These are phyloP conservation scores for Vigna reflexopilosa DNA, from an alignment of 306 rosid genomes.

Conservation along the genomic window DNA sequence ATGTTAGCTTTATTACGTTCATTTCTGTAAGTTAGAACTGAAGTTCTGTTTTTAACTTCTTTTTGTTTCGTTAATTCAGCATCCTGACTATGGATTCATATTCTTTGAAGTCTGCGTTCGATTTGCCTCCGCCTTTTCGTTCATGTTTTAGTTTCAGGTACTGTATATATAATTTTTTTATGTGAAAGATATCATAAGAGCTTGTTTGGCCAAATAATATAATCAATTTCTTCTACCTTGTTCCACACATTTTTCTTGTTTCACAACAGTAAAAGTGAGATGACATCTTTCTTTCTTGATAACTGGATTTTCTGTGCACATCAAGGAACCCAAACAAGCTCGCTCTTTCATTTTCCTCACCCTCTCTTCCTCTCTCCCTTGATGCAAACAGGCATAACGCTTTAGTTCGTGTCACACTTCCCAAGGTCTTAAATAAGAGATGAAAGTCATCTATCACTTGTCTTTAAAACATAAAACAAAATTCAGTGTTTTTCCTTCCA, in stretches of 20 bases:
- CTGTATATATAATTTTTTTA: neutral
- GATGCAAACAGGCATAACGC: neutral
- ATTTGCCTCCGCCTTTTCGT: slow-evolving; percentile 79
- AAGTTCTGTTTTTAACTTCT: slow-evolving; percentile 16
- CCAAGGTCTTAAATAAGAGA: neutral
- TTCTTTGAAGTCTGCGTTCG: slow-evolving; percentile 79
- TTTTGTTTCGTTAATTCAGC: slow-evolving; percentile 38
- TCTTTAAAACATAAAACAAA: slow-evolving; percentile 13
- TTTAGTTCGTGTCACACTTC: neutral
- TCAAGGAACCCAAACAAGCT: too few species aligned
- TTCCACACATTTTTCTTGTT: neutral
- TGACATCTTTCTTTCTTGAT: too few species aligned
- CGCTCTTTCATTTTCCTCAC: too few species aligned
- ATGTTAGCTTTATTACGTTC: slow-evolving; percentile 1
- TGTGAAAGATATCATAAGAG: slow-evolving; percentile 12
- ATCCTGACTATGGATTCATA: slow-evolving; percentile 68
- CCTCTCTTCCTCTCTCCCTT: too few species aligned
- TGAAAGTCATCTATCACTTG: slow-evolving; percentile 14
- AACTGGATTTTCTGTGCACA: too few species aligned
- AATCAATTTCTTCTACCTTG: neutral
- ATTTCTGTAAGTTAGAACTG: slow-evolving; percentile 6
- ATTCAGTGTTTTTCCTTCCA: slow-evolving; percentile 27
- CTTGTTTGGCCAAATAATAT: neutral
- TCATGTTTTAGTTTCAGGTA: slow-evolving; percentile 91
- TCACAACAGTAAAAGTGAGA: too few species aligned